Conservation (phyloP, 75 land plant genomes). For the Picea glauca region DNA sequence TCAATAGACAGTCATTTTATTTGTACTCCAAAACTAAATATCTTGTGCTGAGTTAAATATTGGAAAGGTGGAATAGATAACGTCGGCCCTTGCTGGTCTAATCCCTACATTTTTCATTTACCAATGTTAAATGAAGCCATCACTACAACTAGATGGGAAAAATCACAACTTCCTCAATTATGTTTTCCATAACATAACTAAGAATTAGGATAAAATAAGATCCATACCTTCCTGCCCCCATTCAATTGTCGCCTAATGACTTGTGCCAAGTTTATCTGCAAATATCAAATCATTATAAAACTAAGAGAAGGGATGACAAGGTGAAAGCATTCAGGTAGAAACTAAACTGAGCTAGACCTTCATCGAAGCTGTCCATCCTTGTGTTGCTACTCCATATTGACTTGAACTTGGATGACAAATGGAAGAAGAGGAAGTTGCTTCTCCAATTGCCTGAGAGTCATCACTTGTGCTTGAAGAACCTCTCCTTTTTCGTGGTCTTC, state of each 20-base stretch:
- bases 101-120: too few species aligned
- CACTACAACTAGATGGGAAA: too few species aligned
- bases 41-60: too few species aligned
- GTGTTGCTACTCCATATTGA: not conserved
- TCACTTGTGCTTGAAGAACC: conserved; percentile 1
- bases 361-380: not conserved
- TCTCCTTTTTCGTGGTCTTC: conserved; percentile 14
- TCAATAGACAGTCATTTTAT: too few species aligned
- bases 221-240: conserved; percentile 10
- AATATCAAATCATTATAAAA: not conserved
- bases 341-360: not conserved
- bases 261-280: conserved; percentile 7
- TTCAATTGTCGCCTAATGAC: not conserved
- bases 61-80: too few species aligned
- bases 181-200: too few species aligned
- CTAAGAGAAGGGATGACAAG: not conserved
- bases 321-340: not conserved
- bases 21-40: too few species aligned
- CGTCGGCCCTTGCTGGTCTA: too few species aligned
- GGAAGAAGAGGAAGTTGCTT: conserved; percentile 25
- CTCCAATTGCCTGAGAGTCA: conserved; percentile 9
- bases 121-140: too few species aligned
- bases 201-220: too few species aligned
- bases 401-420: not conserved
- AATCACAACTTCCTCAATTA: too few species aligned